Evolutionary conservation across 192 early-diverging fungal species (phyloP), one percentile per base, ranked within the genome.

Genomic region (Coemansia sp.): DNA sequence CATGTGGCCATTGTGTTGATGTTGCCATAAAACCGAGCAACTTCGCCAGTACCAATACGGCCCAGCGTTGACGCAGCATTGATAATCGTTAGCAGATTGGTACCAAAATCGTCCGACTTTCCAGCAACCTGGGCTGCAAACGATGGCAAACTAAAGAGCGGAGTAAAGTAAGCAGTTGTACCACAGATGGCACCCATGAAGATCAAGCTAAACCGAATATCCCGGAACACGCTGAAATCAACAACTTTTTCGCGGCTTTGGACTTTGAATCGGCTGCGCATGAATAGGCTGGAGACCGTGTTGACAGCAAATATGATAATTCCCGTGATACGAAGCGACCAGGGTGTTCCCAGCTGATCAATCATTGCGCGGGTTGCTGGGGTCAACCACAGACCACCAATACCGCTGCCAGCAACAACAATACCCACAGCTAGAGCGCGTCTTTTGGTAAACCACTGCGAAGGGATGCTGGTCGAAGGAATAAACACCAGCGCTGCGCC

Each of bases 41-140:
- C 50, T 18, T 82, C 69, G 31, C 87, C 87, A 15, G 84, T 75
- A 0, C 70, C 57, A 57, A 89, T 81, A 28, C 87, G 81, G 12
- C 82, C 83, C 0, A 84, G 42, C 3, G 86, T 83, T 11, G 84
- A 86, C 12, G 78, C 64, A 21, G 78, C 87, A 35, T 81, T 84
- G 76, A 87, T 84, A 35, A 91, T 59, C 42, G 83, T 84, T 23
- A 89, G 59, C 38, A 88, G 69, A 18, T 81, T 65, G 1, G 82
- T 76, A 12, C 78, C 85, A 15, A 80, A 75, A 0, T 45, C 53
- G 1, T 35, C 26, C 8, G 68, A 59, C 18, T 81, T 63, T 20
- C 77, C 79, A 12, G 41, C 51, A 19, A 81, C 57, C 43, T 71
- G 55, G 38, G 66, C 48, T 16, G 61, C 65, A 50, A 60, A 67